A percentile compares a stretch with the other conserved stretches of the same genome.
Evolutionary conservation across 805 yeast genomes (phyloP).

Genomic region (Candida maltosa): DNA sequence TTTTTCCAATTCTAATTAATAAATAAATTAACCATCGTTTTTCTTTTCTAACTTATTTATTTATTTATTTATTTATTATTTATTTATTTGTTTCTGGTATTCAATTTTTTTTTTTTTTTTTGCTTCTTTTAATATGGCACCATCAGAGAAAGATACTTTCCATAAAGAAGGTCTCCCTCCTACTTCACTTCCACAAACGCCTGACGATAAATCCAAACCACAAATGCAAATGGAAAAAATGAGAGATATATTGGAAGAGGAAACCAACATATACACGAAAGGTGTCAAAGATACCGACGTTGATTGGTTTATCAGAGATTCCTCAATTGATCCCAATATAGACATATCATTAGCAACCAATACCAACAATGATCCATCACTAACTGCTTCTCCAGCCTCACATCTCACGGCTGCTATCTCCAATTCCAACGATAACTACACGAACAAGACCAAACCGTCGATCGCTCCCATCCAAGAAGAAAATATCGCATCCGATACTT

Average conservation of each 20-base stretch:
- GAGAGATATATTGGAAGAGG: constrained; percentile 20
- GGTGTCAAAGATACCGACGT: constrained; percentile 44
- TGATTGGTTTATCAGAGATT: constrained; percentile 50
- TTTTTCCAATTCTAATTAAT: no score
- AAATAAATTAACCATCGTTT: background rate
- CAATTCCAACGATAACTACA: constrained; percentile 27
- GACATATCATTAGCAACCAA: background rate
- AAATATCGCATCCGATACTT: constrained; percentile 4
- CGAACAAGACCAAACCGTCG: constrained; percentile 31
- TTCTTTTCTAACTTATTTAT: background rate
- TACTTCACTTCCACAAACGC: background rate
- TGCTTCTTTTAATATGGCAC: background rate
- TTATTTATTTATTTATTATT: background rate
- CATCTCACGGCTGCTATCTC: constrained; percentile 26
- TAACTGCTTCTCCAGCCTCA: constrained; percentile 9
- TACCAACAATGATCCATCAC: background rate
- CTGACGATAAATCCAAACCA: background rate
- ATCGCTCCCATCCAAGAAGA: constrained; percentile 21
- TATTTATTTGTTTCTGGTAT: no score
- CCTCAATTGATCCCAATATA: constrained; percentile 12
- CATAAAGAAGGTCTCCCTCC: background rate
- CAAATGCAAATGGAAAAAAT: constrained; percentile 18
- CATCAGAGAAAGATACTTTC: background rate
- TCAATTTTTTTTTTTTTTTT: no score
- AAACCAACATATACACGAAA: constrained; percentile 14